phyloP scores from a whole-genome alignment of 441 rosid genomes.

The Euphorbia corollata region DNA sequence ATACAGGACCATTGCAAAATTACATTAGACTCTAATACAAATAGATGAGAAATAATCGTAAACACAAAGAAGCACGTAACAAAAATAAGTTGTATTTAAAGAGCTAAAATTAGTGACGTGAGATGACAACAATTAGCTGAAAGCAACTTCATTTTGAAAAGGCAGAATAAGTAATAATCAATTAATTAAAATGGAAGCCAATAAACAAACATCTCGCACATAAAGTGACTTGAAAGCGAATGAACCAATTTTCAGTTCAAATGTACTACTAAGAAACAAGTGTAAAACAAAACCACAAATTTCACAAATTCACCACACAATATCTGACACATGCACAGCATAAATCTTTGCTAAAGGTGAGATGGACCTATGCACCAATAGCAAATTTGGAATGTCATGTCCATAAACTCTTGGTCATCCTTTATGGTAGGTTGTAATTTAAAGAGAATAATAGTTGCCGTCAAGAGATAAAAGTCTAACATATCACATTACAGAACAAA shows the following conservation, averaged over 20 bases:
- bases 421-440: background rate
- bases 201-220: background rate
- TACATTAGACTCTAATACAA: background rate
- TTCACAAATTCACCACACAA: background rate
- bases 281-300: background rate
- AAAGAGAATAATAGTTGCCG: background rate
- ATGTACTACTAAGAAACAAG: background rate
- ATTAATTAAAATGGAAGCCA: background rate
- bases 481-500: constrained; percentile 10
- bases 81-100: background rate
- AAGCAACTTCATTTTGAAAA: background rate
- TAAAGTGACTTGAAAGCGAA: background rate
- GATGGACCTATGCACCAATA: background rate
- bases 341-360: background rate
- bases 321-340: background rate
- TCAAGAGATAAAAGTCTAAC: background rate
- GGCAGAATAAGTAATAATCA: background rate
- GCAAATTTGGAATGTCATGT: background rate
- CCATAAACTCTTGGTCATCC: background rate
- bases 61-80: no score
- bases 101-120: background rate
- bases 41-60: no score
- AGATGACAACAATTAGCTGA: background rate
- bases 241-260: background rate
- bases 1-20: background rate